Base-by-base conservation (phyloP, 2,329 filamentous ascomycete genomes). In the Penicillium fuscoglaucum region DNA sequence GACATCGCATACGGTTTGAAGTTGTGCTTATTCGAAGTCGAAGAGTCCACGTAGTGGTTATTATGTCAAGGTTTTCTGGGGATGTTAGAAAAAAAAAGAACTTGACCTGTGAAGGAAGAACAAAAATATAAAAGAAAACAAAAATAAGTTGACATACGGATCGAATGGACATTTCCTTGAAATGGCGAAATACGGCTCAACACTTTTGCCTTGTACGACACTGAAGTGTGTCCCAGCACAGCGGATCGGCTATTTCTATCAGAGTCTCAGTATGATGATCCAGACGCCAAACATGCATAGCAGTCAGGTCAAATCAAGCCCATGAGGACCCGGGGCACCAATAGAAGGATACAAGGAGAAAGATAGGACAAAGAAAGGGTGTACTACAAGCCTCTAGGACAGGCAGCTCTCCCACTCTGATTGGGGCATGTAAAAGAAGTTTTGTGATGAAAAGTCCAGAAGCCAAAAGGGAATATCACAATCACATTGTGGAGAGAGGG, bases 1-100 rank as follows among this genome's bases (percentile, higher is more conserved):
- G 71, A 74, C 73, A 76, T 75, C 59, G 71, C 72, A 74, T 68
- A 64, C 66, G 55, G 48, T 52, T 40, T 40, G 43, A 46, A 45
- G 44, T 37, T 44, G 52, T 41, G 37, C 61, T 55, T 53, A 60
- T 35, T 29, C 44, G 53, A 53, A 33, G 54, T 63, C 61, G 44
- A 46, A 19, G 63, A 49, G 29, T 60, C 49, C 55, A 46, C 29
- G 55, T 40, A 55, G 59, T n/a, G 28, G 19, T 21, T 28, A 12
- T 55, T 55, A 35, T 51, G 28, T 39, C 40, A 45, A 56, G 7
- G n/a, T 33, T 31, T 19, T 35, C 54, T 56, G 33, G 8, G 2
- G 29, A 26, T 39, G 54, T 56, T 41, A 56, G 54, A 37, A 24
- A 28, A 37, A 28, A 37, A 24, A 21, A 13, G 15, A 35, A 35